Conservation (phyloP, 768 basidiomycete genomes). For the Lactarius trivialis region DNA sequence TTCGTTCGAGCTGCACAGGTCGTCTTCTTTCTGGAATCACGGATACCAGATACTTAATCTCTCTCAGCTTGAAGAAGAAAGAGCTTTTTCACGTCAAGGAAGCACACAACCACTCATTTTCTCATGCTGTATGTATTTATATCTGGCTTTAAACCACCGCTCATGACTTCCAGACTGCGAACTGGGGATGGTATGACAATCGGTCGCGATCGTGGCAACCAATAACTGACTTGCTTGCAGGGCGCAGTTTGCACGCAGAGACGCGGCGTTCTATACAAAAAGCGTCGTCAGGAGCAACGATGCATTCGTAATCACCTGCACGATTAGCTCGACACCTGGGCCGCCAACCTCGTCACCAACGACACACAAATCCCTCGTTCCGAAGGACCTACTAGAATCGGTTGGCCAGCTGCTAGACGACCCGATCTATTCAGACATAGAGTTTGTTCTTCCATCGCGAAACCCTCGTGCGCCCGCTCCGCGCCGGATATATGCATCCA, state of each 20-base stretch:
- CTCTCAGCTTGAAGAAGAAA: conserved; percentile 39
- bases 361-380: conserved; percentile 48
- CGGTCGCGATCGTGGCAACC: not conserved
- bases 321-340: conserved; percentile 62
- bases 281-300: conserved; percentile 49
- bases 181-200: conserved; percentile 72
- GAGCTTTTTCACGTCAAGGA: conserved; percentile 62
- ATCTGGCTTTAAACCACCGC: not conserved
- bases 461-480: conserved; percentile 33
- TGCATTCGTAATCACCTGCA: conserved; percentile 70
- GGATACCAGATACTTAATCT: not conserved
- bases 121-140: conserved; percentile 46
- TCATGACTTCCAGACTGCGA: conserved; percentile 50
- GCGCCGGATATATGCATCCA: conserved; percentile 59
- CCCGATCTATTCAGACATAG: conserved; percentile 78
- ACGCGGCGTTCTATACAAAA: conserved; percentile 58
- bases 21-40: conserved; percentile 15
- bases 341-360: conserved; percentile 41
- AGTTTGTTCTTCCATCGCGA: conserved; percentile 61
- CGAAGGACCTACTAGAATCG: conserved; percentile 58
- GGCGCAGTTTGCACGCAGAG: conserved; percentile 76
- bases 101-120: conserved; percentile 77
- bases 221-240: conserved; percentile 30
- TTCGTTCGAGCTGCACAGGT: conserved; percentile 76
- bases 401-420: conserved; percentile 75